phyloP scores from a whole-genome alignment of 108 stramenopile species.

The Ochromonas danica region DNA sequence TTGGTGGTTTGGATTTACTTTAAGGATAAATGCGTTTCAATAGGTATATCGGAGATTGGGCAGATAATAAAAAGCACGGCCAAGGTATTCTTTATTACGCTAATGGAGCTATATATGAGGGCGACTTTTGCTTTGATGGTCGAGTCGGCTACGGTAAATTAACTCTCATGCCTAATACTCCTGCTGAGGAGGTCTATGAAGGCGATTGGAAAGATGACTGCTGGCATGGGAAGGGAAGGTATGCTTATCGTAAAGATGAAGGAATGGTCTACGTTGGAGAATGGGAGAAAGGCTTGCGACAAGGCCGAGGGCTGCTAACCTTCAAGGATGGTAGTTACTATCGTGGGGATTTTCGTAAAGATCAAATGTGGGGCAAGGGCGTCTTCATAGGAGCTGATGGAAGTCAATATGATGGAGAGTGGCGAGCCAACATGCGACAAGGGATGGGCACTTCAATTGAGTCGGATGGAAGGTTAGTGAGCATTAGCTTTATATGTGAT shows the following conservation, averaged over 20 bases:
- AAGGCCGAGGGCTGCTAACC: slow-evolving; percentile 38
- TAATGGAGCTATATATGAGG: slow-evolving; percentile 42
- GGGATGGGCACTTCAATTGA: slow-evolving; percentile 11
- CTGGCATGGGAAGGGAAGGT: slow-evolving; percentile 6
- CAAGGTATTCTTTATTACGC: slow-evolving; percentile 44
- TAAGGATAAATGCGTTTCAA: no score
- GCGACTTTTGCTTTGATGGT: slow-evolving; percentile 38
- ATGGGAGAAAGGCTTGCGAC: slow-evolving; percentile 41
- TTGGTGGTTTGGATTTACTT: no score
- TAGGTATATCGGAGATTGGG: slow-evolving; percentile 44
- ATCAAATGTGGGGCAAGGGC: slow-evolving; percentile 40
- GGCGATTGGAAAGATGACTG: slow-evolving; percentile 32
- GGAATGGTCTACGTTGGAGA: slow-evolving; percentile 51
- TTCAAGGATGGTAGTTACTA: slow-evolving; percentile 42
- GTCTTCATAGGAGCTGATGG: slow-evolving; percentile 40
- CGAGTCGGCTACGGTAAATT: slow-evolving; percentile 37
- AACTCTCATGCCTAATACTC: slow-evolving; percentile 30
- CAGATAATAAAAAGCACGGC: slow-evolving; percentile 44
- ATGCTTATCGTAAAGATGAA: slow-evolving; percentile 20
- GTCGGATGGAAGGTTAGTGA: slow-evolving; percentile 13
- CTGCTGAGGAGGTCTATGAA: slow-evolving; percentile 41
- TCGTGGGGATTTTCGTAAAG: slow-evolving; percentile 37
- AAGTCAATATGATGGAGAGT: slow-evolving; percentile 40
- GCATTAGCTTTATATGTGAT: no score
- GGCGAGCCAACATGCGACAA: slow-evolving; percentile 27